A percentile compares a stretch with the other conserved stretches of the same genome.
Conservation (phyloP, 2,329 filamentous ascomycete genomes). For the Nemania sp. region DNA sequence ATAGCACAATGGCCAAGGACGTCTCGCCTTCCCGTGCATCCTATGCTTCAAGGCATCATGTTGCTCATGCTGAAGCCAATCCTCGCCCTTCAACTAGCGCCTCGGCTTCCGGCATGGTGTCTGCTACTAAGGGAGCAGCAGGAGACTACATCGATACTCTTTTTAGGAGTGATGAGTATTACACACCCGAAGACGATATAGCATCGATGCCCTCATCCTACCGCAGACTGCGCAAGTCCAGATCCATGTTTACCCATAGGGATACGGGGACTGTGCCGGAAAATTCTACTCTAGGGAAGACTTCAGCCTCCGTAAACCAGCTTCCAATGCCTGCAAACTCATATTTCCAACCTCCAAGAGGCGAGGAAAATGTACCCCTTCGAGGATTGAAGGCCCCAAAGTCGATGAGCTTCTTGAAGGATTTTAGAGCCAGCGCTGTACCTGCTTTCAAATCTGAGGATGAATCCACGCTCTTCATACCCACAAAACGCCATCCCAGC, state of each 20-base stretch:
- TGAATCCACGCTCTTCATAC: conserved; percentile 3
- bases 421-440: conserved; percentile 42
- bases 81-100: conserved; percentile 35
- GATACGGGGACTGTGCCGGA: conserved; percentile 31
- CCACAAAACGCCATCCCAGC: conserved; percentile 17
- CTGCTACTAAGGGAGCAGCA: conserved; percentile 48
- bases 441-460: conserved; percentile 23
- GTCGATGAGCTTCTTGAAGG: conserved; percentile 66
- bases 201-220: conserved; percentile 62
- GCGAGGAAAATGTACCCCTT: conserved; percentile 49
- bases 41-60: conserved; percentile 16
- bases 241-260: conserved; percentile 63
- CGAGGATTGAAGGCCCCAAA: conserved; percentile 59
- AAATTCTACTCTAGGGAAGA: conserved; percentile 13
- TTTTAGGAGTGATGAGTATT: conserved; percentile 57
- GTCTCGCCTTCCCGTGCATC: conserved; percentile 16
- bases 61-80: conserved; percentile 17
- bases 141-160: conserved; percentile 55
- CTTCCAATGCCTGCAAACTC: conserved; percentile 21
- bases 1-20: conserved; percentile 13
- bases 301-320: conserved; percentile 33
- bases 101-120: conserved; percentile 47
- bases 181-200: conserved; percentile 61
- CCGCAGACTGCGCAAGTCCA: conserved; percentile 65
- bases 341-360: not conserved